Evolutionary conservation across 2,329 filamentous ascomycete genomes (phyloP), one percentile per base, ranked within the genome.

Genomic region (Zasmidium cellare): DNA sequence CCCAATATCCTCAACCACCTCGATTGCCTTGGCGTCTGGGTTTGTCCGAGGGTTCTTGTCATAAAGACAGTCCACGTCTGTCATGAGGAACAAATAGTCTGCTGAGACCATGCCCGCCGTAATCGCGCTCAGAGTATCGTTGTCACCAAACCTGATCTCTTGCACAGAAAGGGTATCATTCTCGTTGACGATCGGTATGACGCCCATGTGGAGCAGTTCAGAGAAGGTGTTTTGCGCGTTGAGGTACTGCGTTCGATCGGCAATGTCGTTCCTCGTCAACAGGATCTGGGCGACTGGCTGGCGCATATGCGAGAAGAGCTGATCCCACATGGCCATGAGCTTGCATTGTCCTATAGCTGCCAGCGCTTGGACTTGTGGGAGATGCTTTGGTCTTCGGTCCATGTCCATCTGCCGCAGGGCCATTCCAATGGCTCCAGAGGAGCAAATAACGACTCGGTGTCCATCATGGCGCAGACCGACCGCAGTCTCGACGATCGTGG

Each of bases 141-240:
- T 99, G 80, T 99, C 94, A 65, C 94, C 94, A 72, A 99, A 99
- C 80, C 97, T 97, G 78, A 99, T 99, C 82, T 99, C 94, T 71
- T 93, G 90, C 64, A 99, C 94, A 22, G 92, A 91, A 55, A 99
- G 79, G 2, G 94, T 99, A 74, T 99, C 94, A 75, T 99, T 99
- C 77, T 99, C 94, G 70, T 99, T 99, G 63, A 99, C 94, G 68
- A 99, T 97, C 9, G 94, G 94, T 62, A 99, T 96, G 23, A 97
- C 93, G 1, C 92, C 92, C 88, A 97, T 94, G 69, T 92, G 87
- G 18, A 99, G 79, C 48, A 97, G 82, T 74, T 96, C 91, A 53
- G 86, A 84, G 72, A 99, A 90, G 0, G 94, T 97, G 71, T 96
- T 97, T 76, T 97, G 92, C 0, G 94, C 94, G 78, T 99, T 99